Evolutionary conservation across 2,329 filamentous ascomycete genomes (phyloP).

Genomic region (Albophoma yamanashiensis): DNA sequence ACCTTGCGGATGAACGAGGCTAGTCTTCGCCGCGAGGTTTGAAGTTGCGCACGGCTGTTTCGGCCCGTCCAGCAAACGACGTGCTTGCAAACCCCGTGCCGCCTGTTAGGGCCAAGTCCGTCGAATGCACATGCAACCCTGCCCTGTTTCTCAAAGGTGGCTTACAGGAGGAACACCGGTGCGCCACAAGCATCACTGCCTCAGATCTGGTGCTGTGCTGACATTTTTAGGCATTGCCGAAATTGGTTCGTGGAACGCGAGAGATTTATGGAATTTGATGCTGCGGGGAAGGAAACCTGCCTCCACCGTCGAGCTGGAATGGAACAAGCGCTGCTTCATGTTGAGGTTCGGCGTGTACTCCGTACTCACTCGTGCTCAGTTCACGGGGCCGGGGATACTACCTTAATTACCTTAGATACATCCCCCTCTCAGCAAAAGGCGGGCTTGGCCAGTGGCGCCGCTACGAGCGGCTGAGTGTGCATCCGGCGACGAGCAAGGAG

Average conservation of each 20-base stretch:
- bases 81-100: background rate
- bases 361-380: too few species aligned
- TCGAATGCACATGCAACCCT: background rate
- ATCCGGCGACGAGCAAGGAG: background rate
- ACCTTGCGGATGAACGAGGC: background rate
- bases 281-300: background rate
- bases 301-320: background rate
- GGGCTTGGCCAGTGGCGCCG: background rate
- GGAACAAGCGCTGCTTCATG: background rate
- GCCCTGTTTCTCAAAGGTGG: conserved; percentile 1
- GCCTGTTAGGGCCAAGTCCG: background rate
- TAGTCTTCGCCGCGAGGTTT: background rate
- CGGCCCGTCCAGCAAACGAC: background rate
- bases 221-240: background rate
- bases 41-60: background rate
- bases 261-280: background rate
- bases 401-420: too few species aligned
- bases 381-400: background rate
- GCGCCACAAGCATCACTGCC: background rate
- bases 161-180: background rate
- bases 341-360: background rate
- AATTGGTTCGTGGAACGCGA: background rate
- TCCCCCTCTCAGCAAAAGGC: background rate
- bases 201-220: background rate
- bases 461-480: background rate